phyloP scores from a whole-genome alignment of 768 basidiomycete species.

The Tulasnella sp. region DNA sequence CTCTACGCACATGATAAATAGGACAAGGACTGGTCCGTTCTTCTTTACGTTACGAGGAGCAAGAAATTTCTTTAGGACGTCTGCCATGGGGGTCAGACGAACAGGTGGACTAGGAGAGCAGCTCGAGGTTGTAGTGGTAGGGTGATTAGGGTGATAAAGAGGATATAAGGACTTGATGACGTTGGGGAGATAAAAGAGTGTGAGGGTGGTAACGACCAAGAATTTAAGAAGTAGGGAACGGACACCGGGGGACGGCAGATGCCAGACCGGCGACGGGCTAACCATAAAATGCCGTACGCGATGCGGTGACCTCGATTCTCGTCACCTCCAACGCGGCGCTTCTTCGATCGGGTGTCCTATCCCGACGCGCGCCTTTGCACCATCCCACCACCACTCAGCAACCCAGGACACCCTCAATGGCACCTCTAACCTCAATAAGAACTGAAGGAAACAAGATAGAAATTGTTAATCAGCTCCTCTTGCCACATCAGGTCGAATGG shows the following conservation, averaged over 20 bases:
- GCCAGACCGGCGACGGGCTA: background rate
- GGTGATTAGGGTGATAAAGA: background rate
- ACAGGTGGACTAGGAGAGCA: background rate
- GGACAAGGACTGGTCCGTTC: background rate
- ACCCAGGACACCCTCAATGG: background rate
- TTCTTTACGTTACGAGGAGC: background rate
- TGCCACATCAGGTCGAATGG: constrained; percentile 67
- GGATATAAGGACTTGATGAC: background rate
- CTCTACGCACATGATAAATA: background rate
- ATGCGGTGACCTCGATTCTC: background rate
- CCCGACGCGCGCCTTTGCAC: background rate
- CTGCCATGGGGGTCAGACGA: background rate
- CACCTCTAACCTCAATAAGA: constrained; percentile 37
- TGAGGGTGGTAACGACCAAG: background rate
- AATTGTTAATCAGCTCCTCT: constrained; percentile 83
- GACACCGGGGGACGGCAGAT: background rate
- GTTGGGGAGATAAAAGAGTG: background rate
- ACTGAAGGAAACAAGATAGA: constrained; percentile 51
- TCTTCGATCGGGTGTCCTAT: background rate
- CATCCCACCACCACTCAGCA: background rate
- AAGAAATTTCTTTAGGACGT: background rate
- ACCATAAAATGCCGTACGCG: background rate
- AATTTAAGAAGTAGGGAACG: background rate
- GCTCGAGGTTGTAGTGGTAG: background rate
- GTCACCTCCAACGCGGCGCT: background rate